phyloP scores from a whole-genome alignment of 257 asterid genomes.

The Solanum habrochaites region DNA sequence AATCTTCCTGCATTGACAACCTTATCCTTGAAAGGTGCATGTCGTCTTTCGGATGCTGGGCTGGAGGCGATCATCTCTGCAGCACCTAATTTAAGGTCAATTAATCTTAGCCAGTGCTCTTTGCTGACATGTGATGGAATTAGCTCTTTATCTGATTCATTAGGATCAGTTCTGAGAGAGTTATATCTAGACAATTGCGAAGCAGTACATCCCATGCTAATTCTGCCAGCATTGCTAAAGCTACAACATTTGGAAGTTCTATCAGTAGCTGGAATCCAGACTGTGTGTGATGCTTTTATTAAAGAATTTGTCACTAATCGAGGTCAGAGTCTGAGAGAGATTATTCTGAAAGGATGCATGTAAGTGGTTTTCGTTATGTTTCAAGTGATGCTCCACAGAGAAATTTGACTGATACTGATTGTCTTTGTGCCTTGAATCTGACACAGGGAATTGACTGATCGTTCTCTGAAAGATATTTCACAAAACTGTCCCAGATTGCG shows the following conservation, averaged over 20 bases:
- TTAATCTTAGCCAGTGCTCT: constrained; percentile 79
- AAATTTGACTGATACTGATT: not conserved
- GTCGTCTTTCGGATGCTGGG: constrained; percentile 82
- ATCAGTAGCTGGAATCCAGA: constrained; percentile 57
- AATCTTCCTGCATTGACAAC: constrained; percentile 54
- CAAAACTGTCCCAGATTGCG: constrained; percentile 40
- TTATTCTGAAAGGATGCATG: constrained; percentile 63
- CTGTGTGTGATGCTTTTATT: constrained; percentile 64
- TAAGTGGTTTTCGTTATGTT: constrained; percentile 18
- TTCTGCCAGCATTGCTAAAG: constrained; percentile 57
- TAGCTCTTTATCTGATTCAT: constrained; percentile 37
- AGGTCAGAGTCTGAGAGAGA: constrained; percentile 80
- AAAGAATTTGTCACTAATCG: constrained; percentile 21
- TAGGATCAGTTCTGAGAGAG: constrained; percentile 61
- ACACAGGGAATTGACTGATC: constrained; percentile 68
- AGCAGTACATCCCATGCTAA: constrained; percentile 59
- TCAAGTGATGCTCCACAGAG: not conserved
- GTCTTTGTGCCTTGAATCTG: not conserved
- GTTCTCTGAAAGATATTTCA: constrained; percentile 53
- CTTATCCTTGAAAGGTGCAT: constrained; percentile 80
- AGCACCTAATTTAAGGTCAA: constrained; percentile 75
- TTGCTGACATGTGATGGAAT: constrained; percentile 70
- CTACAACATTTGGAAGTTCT: constrained; percentile 75
- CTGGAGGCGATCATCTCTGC: constrained; percentile 48
- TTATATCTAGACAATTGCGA: constrained; percentile 56